Base-by-base conservation (phyloP, 2,329 filamentous ascomycete species). In the Ceratocystis colombiana region DNA sequence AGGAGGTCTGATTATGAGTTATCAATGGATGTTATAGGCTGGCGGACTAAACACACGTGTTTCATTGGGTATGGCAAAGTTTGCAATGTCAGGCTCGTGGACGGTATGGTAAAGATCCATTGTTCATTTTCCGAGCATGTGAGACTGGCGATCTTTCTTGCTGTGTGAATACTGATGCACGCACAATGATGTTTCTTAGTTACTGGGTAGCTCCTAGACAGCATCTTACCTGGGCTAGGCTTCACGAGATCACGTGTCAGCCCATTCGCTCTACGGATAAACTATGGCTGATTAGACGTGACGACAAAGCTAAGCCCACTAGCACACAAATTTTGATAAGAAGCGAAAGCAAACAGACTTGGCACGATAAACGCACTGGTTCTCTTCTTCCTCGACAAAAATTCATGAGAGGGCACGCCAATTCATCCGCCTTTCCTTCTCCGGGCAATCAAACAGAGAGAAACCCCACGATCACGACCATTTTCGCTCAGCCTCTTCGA, bases 51-150 rank as follows among this genome's bases (percentile, higher is more conserved):
- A 77, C 80, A 71, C 70, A 84, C 82, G 81, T 37, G 80, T 81
- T 64, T 77, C 77, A 37, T 78, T 55, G 5, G 66, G 73, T 57
- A 79, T 75, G 70, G 82, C 80, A 74, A 87, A 87, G 72, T 82
- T 87, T 65, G 83, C 80, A 69, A 82, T 76, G 70, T 86, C 84
- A 70, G 80, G 78, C 69, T 82, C 82, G 72, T 86, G 83, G 68
- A 84, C 77, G 61, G 79, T 75, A 73, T 83, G 79, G 72, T 84
- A 83, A 72, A 65, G 62, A 61, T 84, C 81, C 82, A 84, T 85
- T 22, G 48, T 68, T 22, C 22, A 28, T 61, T 61, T 57, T 57
- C 20, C 25, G 15, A 28, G 25, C 50, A 57, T 57, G 25, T 57
- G 50, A 25, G 28, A 57, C 50, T 30, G 25, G 50, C 50, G 20